phyloP scores from a whole-genome alignment of 345 rosid species.

The Euphorbia peplus region DNA sequence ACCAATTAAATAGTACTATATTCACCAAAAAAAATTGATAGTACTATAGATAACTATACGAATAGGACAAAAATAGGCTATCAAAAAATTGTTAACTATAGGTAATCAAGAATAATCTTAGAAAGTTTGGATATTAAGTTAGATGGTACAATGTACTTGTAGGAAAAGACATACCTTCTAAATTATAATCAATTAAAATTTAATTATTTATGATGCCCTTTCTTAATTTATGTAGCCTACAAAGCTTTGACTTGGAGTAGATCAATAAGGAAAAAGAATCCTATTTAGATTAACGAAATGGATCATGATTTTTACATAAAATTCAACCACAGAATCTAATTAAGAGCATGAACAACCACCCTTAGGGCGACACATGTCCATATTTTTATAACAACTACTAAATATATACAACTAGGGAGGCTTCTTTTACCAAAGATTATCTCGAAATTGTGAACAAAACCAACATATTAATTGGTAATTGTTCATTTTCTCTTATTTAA shows the following conservation, averaged over 20 bases:
- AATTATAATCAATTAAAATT: neutral
- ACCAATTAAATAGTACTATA: constrained; percentile 4
- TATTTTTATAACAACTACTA: neutral
- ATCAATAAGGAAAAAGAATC: constrained; percentile 1
- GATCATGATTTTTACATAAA: neutral
- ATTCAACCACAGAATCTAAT: neutral
- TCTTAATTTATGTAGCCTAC: neutral
- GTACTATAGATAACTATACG: no score
- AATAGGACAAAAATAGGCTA: neutral
- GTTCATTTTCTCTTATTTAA: constrained; percentile 7
- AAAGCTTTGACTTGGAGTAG: neutral
- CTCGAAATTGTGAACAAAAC: neutral
- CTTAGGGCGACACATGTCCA: neutral
- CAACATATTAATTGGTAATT: neutral
- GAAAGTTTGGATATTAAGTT: constrained; percentile 20
- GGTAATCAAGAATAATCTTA: constrained; percentile 21
- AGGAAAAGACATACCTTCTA: constrained; percentile 22
- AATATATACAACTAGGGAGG: constrained; percentile 3
- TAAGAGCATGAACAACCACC: neutral
- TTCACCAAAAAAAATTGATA: no score
- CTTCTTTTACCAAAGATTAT: constrained; percentile 16
- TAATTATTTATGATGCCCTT: neutral
- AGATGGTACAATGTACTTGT: constrained; percentile 30
- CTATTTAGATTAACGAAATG: constrained; percentile 6
- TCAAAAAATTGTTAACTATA: neutral